Percentiles rank a stretch among this genome's conserved stretches.
Evolutionary conservation across 768 basidiomycete genomes (phyloP).

Genomic region (Russula olivacea): DNA sequence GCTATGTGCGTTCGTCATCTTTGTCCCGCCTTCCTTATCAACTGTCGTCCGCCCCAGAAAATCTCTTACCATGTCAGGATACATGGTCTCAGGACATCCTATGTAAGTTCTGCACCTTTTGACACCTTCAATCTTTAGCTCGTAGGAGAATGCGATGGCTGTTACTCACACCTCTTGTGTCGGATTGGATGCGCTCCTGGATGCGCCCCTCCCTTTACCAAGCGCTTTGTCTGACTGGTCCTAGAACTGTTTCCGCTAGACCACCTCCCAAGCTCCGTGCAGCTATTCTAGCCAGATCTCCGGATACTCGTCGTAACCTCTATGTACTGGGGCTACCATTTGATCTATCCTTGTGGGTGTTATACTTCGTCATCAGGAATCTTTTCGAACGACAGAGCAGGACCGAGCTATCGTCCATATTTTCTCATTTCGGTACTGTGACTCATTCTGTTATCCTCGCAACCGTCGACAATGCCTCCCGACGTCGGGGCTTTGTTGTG

Average conservation of each 20-base stretch:
- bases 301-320: conserved; percentile 61
- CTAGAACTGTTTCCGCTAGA: conserved; percentile 28
- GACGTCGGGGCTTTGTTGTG: conserved; percentile 77
- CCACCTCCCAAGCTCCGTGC: conserved; percentile 23
- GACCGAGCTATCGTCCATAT: conserved; percentile 56
- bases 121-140: neutral
- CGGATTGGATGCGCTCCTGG: neutral
- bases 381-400: conserved; percentile 26
- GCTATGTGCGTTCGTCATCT: conserved; percentile 40
- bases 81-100: conserved; percentile 46
- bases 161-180: neutral
- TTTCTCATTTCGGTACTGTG: conserved; percentile 61
- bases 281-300: conserved; percentile 33
- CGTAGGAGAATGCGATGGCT: neutral
- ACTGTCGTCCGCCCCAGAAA: conserved; percentile 40
- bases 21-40: conserved; percentile 9
- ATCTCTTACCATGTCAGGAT: conserved; percentile 61
- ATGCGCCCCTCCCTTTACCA: neutral
- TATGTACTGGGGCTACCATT: conserved; percentile 83
- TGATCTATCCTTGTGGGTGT: conserved; percentile 63
- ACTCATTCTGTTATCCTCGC: conserved; percentile 76
- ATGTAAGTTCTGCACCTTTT: conserved; percentile 41
- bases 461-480: conserved; percentile 77
- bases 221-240: neutral
- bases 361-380: neutral